phyloP scores from a whole-genome alignment of 257 asterid species.

The Ehretia macrophylla region DNA sequence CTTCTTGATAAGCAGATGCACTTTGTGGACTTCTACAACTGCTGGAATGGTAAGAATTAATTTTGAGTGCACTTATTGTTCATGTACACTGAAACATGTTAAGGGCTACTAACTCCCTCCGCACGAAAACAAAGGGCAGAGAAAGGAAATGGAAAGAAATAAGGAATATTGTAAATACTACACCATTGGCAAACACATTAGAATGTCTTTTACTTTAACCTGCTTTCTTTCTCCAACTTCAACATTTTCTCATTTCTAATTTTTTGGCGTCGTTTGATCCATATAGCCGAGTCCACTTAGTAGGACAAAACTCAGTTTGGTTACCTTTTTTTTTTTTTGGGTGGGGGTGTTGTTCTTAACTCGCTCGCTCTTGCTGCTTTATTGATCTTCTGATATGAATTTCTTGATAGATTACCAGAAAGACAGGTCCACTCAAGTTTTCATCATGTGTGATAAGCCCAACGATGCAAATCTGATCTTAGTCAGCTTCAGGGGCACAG shows the following conservation, averaged over 20 bases:
- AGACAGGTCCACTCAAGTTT: slow-evolving; percentile 80
- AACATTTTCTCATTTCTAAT: too few species aligned
- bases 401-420: slow-evolving; percentile 60
- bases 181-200: too few species aligned
- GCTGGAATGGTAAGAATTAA: slow-evolving; percentile 78
- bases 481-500: slow-evolving; percentile 87
- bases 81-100: neutral
- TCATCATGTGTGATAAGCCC: slow-evolving; percentile 67
- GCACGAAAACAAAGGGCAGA: neutral
- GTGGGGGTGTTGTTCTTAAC: too few species aligned
- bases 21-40: slow-evolving; percentile 82
- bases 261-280: too few species aligned
- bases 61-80: neutral
- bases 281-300: too few species aligned
- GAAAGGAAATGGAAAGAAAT: neutral
- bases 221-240: too few species aligned
- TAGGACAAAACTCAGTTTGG: too few species aligned
- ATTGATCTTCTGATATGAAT: slow-evolving; percentile 6
- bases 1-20: slow-evolving; percentile 58
- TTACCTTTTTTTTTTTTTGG: too few species aligned
- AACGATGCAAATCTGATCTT: slow-evolving; percentile 74
- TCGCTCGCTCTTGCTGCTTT: neutral
- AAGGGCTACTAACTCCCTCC: neutral
- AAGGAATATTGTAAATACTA: too few species aligned
- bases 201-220: too few species aligned